A percentile compares a stretch with the other conserved stretches of the same genome.
These are phyloP conservation scores for Aureobasidium sp. DNA, from an alignment of 2,329 filamentous ascomycete species.

Conservation along the genomic window DNA sequence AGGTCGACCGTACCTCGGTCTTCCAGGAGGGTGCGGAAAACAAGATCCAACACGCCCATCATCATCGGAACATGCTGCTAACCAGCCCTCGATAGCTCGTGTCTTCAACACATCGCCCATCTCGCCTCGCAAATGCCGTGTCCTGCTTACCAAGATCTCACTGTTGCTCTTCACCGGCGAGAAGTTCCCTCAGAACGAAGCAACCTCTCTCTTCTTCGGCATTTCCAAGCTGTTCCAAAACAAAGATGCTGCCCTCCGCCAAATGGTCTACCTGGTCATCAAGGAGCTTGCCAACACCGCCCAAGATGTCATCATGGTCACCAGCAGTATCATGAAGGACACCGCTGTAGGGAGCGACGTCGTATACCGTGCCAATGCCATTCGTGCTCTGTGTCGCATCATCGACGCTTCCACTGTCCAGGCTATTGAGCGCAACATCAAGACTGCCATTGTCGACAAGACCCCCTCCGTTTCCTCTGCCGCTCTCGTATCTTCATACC, in stretches of 20 bases:
- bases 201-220: conserved; percentile 95
- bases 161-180: conserved; percentile 95
- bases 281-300: conserved; percentile 95
- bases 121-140: conserved; percentile 93
- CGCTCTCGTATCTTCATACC: conserved; percentile 92
- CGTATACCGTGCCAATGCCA: conserved; percentile 91
- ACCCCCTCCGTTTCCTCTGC: conserved; percentile 95
- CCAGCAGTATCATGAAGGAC: conserved; percentile 99
- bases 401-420: conserved; percentile 95
- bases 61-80: not conserved
- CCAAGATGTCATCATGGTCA: conserved; percentile 99
- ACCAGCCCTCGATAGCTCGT: conserved; percentile 56
- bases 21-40: conserved; percentile 83
- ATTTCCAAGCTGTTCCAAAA: conserved; percentile 99
- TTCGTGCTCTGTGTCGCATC: conserved; percentile 88
- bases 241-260: conserved; percentile 93
- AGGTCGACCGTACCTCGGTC: conserved; percentile 94
- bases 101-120: conserved; percentile 97
- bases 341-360: conserved; percentile 91
- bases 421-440: conserved; percentile 96
- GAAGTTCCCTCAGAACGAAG: conserved; percentile 94
- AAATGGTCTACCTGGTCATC: conserved; percentile 98
- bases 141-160: conserved; percentile 93
- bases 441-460: conserved; percentile 98
- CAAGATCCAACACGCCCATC: conserved; percentile 19